These are phyloP conservation scores for Ceratobasidium sp. DNA, from an alignment of 1,284 basidiomycete genomes.

Conservation along the genomic window DNA sequence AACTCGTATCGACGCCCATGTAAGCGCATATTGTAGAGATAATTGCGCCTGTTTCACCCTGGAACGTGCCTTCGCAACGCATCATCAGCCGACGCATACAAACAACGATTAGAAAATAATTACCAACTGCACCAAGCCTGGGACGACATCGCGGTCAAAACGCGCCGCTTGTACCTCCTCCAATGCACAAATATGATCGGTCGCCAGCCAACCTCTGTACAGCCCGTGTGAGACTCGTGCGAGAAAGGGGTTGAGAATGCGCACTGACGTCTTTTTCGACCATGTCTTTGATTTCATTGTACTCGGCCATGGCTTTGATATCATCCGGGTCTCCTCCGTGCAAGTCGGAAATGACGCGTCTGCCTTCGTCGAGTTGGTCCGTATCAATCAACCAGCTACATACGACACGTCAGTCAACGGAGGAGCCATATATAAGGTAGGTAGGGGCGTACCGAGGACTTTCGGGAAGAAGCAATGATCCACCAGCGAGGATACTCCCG, in stretches of 20 bases:
- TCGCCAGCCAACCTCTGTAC: conserved; percentile 77
- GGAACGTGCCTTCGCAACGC: too few species aligned
- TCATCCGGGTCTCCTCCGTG: conserved; percentile 87
- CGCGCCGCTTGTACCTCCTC: conserved; percentile 87
- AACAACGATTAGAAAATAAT: conserved; percentile 55
- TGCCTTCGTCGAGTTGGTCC: conserved; percentile 85
- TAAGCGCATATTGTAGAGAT: too few species aligned
- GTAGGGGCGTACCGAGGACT: conserved; percentile 74
- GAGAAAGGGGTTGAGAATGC: not conserved
- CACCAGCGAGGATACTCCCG: conserved; percentile 81
- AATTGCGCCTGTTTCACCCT: too few species aligned
- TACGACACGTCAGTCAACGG: not conserved
- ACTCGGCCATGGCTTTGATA: conserved; percentile 82
- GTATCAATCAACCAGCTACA: conserved; percentile 90
- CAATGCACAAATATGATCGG: conserved; percentile 87
- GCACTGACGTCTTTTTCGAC: conserved; percentile 78
- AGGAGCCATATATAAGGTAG: conserved; percentile 38
- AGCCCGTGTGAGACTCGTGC: not conserved
- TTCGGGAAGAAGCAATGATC: conserved; percentile 91
- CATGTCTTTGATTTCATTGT: conserved; percentile 91
- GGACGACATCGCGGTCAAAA: conserved; percentile 96
- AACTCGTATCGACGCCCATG: too few species aligned
- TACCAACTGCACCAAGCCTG: conserved; percentile 96
- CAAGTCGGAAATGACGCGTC: conserved; percentile 89
- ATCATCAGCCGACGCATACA: too few species aligned